These are phyloP conservation scores for Erigeron canadensis DNA, from an alignment of 129 eudicot species.

Conservation along the genomic window DNA sequence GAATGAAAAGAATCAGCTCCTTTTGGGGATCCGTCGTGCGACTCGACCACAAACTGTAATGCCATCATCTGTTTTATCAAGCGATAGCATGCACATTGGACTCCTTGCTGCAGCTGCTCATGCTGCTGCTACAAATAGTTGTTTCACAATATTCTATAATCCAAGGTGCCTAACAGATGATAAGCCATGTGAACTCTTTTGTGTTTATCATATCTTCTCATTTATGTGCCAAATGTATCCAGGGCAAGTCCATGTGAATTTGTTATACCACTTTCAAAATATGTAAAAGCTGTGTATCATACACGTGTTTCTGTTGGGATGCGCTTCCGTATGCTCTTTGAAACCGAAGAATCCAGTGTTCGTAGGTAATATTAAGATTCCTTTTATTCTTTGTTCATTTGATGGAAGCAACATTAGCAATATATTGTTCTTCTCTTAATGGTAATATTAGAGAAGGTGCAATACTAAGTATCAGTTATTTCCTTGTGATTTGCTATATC, in stretches of 20 bases:
- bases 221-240: conserved; percentile 21
- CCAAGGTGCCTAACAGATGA: conserved; percentile 59
- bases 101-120: conserved; percentile 99
- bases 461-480: background rate
- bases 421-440: background rate
- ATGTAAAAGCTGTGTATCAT: conserved; percentile 94
- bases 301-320: conserved; percentile 98
- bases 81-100: conserved; percentile 99
- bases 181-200: conserved; percentile 4
- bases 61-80: conserved; percentile 98
- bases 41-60: conserved; percentile 95
- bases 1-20: conserved; percentile 98
- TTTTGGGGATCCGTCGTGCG: conserved; percentile 92
- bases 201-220: conserved; percentile 8
- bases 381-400: background rate
- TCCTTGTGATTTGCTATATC: conserved; percentile 17
- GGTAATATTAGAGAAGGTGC: background rate
- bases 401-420: background rate
- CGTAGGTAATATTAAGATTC: conserved; percentile 55
- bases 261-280: conserved; percentile 87
- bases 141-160: conserved; percentile 89
- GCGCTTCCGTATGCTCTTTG: conserved; percentile 99
- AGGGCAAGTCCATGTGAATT: conserved; percentile 99
- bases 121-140: conserved; percentile 95
- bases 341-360: conserved; percentile 98